phyloP scores from a whole-genome alignment of 495 filamentous ascomycete species.

The Hypoxylon cercidicola region DNA sequence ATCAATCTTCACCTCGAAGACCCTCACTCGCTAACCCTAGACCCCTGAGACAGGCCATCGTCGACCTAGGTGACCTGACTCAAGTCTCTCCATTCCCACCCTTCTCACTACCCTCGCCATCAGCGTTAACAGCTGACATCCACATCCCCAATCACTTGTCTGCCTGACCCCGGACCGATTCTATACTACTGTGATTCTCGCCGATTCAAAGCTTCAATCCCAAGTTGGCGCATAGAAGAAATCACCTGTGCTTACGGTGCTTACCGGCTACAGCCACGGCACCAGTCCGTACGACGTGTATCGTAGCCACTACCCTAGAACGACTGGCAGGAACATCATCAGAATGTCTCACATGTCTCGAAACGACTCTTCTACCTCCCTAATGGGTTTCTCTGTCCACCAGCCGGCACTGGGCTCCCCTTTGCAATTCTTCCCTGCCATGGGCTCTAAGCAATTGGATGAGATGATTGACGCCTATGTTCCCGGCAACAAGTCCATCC shows the following conservation, averaged over 20 bases:
- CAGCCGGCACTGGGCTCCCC: constrained; percentile 60
- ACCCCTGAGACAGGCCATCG: constrained; percentile 39
- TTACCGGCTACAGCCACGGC: constrained; percentile 23
- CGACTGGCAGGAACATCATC: constrained; percentile 8
- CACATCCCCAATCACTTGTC: neutral
- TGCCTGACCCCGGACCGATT: neutral
- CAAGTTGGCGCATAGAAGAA: constrained; percentile 24
- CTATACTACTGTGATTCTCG: constrained; percentile 1
- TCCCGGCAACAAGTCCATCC: constrained; percentile 58
- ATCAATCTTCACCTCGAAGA: constrained; percentile 26
- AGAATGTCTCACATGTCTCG: constrained; percentile 52
- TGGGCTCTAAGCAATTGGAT: constrained; percentile 64
- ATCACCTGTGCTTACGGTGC: constrained; percentile 24
- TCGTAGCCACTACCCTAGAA: constrained; percentile 10
- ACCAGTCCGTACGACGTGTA: constrained; percentile 23
- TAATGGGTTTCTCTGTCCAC: constrained; percentile 60
- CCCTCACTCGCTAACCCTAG: constrained; percentile 30
- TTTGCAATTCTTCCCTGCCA: constrained; percentile 63
- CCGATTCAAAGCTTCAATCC: constrained; percentile 4
- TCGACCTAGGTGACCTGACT: constrained; percentile 29
- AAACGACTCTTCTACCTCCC: constrained; percentile 51
- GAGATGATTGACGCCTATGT: constrained; percentile 63
- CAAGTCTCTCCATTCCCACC: constrained; percentile 10
- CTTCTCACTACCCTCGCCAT: neutral
- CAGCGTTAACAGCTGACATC: constrained; percentile 13